Conservation (phyloP, 2,329 filamentous ascomycete species). For the Tetracladium maxilliforme region DNA sequence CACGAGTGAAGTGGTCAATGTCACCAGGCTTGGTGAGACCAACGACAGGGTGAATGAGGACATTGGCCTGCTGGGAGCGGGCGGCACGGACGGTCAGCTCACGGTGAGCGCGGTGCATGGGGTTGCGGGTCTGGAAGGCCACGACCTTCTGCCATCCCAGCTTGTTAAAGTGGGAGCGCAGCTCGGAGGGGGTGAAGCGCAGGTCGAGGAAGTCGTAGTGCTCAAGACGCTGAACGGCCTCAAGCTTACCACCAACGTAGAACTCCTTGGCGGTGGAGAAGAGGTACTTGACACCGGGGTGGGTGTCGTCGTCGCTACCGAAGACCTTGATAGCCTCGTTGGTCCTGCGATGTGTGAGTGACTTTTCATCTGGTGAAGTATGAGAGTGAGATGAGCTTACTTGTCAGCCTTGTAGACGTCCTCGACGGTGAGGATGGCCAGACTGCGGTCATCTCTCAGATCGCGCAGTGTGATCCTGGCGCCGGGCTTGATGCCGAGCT, state of each 20-base stretch:
- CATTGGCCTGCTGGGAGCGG: slow-evolving; percentile 90
- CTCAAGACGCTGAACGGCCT: slow-evolving; percentile 87
- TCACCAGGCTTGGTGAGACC: slow-evolving; percentile 98
- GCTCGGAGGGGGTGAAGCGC: slow-evolving; percentile 85
- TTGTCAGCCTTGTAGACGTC: slow-evolving; percentile 95
- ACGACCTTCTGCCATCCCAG: slow-evolving; percentile 96
- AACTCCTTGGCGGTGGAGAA: slow-evolving; percentile 68
- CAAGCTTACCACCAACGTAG: slow-evolving; percentile 91
- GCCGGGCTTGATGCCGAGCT: slow-evolving; percentile 62
- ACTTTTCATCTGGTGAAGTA: too few relatives aligned
- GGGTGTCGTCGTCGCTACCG: slow-evolving; percentile 75
- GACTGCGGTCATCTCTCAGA: slow-evolving; percentile 88
- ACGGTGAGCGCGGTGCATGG: slow-evolving; percentile 97
- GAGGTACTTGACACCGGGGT: slow-evolving; percentile 87
- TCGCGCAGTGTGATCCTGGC: slow-evolving; percentile 80
- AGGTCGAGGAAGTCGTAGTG: slow-evolving; percentile 99
- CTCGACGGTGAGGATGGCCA: slow-evolving; percentile 90
- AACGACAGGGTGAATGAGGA: slow-evolving; percentile 97
- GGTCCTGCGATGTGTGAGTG: slow-evolving; percentile 44
- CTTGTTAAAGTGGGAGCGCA: slow-evolving; percentile 97
- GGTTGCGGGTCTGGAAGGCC: slow-evolving; percentile 97
- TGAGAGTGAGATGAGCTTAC: slow-evolving; percentile 41
- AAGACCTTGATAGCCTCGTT: slow-evolving; percentile 92
- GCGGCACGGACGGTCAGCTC: slow-evolving; percentile 96
- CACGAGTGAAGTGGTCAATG: slow-evolving; percentile 98